Base-by-base conservation (phyloP, 2,329 filamentous ascomycete genomes). In the Scleromitrula shiraiana region DNA sequence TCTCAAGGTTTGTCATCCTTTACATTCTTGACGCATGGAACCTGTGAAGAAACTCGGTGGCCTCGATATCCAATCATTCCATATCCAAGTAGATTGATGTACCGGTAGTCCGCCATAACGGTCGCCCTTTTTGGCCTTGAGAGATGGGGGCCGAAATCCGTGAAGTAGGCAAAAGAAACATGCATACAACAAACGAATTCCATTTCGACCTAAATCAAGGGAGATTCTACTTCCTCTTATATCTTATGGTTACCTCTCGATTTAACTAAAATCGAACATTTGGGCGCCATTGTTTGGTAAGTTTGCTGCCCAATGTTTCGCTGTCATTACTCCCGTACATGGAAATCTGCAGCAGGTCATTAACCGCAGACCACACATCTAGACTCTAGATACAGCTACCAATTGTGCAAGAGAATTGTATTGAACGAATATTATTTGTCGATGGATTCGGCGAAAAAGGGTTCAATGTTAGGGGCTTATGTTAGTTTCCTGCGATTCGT, bases 201-300 rank as follows among this genome's bases (percentile, higher is more conserved):
- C n/a, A n/a, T n/a, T n/a, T n/a, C n/a, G n/a, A 20, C 26, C 8
- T 7, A 37, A 44, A 44, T 37, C 30, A 6, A 23, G 23, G 23
- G 27, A 48, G 45, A 42, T 17, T 30, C 42, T 36, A 42, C 38
- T 23, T 22, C 22, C 20, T 46, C 26, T 46, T 46, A 39, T 38
- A n/a, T n/a, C n/a, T n/a, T n/a, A n/a, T n/a, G n/a, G n/a, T n/a
- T n/a, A n/a, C n/a, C n/a, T n/a, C n/a, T n/a, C n/a, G n/a, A n/a
- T n/a, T n/a, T n/a, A n/a, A n/a, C n/a, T n/a, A n/a, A n/a, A n/a
- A n/a, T n/a, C n/a, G n/a, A n/a, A n/a, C n/a, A n/a, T n/a, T 48
- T 42, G 45, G 45, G 45, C 33, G 36, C 32, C 45, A 42, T 42
- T 36, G 29, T n/a, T 42, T 23, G 10, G 19, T n/a, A 23, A n/a